These are phyloP conservation scores for Melanogaster broomeanus DNA, from an alignment of 768 basidiomycete genomes.

Conservation along the genomic window DNA sequence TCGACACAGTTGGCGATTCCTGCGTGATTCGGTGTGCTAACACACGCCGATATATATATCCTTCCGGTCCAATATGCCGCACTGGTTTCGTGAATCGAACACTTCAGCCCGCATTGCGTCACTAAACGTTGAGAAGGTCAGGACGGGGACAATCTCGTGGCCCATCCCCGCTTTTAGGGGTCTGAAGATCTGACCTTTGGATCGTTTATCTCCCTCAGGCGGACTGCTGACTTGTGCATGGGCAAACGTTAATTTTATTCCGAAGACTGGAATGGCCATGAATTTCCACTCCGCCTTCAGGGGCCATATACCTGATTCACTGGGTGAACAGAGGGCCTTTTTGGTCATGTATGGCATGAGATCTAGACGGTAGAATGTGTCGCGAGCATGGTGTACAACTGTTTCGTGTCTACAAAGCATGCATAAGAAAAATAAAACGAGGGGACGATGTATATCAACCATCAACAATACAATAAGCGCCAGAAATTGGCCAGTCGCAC, in stretches of 20 bases:
- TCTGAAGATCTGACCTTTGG: not conserved
- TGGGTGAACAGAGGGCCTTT: not conserved
- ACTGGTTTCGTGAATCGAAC: not conserved
- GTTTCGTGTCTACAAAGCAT: conserved; percentile 5
- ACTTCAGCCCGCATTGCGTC: not conserved
- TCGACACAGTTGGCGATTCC: too few species aligned
- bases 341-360: not conserved
- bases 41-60: too few species aligned
- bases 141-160: not conserved
- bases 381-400: conserved; percentile 3
- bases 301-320: conserved; percentile 39
- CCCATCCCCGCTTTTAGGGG: not conserved
- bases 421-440: not conserved
- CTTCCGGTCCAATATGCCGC: not conserved
- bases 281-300: not conserved
- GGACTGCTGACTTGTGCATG: too few species aligned
- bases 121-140: not conserved
- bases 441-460: not conserved
- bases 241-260: too few species aligned
- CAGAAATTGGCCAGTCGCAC: not conserved
- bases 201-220: not conserved
- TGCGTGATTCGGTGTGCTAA: not conserved
- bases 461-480: not conserved
- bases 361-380: not conserved
- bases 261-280: too few species aligned